A percentile compares a stretch with the other conserved stretches of the same genome.
These are phyloP conservation scores for Hypoxylon perforatum DNA, from an alignment of 495 filamentous ascomycete species.

Conservation along the genomic window DNA sequence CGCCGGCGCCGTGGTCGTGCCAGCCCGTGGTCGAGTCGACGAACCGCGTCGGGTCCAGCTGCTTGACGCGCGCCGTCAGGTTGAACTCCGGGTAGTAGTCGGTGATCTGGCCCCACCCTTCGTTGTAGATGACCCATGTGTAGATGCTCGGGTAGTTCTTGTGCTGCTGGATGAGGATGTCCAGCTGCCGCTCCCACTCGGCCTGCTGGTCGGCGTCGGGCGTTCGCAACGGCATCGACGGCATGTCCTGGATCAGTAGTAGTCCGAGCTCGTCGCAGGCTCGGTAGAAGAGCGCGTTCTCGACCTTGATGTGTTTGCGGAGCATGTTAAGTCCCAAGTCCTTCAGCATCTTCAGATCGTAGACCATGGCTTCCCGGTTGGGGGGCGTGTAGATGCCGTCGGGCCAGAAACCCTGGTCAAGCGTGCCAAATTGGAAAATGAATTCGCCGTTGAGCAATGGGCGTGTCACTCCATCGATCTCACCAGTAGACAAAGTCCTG, in stretches of 20 bases:
- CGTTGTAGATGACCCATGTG: conserved; percentile 73
- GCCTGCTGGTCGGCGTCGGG: conserved; percentile 62
- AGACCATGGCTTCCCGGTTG: conserved; percentile 71
- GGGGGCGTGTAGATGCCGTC: conserved; percentile 73
- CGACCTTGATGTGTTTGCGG: conserved; percentile 79
- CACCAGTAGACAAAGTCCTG: conserved; percentile 66
- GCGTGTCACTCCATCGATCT: conserved; percentile 67
- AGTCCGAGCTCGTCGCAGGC: conserved; percentile 73
- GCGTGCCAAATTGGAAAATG: conserved; percentile 71
- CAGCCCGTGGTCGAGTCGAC: conserved; percentile 71
- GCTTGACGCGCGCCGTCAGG: conserved; percentile 62
- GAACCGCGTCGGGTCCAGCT: conserved; percentile 70
- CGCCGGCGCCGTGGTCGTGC: conserved; percentile 49
- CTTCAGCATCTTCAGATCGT: conserved; percentile 70
- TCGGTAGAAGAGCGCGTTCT: conserved; percentile 72
- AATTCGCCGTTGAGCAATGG: conserved; percentile 73
- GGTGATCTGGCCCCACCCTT: conserved; percentile 73
- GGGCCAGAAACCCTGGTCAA: conserved; percentile 78
- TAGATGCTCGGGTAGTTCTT: conserved; percentile 71
- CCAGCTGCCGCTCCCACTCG: conserved; percentile 72
- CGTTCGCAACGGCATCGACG: conserved; percentile 57
- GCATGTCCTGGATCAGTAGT: conserved; percentile 76
- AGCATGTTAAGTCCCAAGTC: conserved; percentile 73
- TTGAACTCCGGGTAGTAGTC: conserved; percentile 63
- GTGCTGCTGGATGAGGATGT: conserved; percentile 68